Evolutionary conservation across 2,329 filamentous ascomycete species (phyloP).

Genomic region (Talaromyces islandicus): DNA sequence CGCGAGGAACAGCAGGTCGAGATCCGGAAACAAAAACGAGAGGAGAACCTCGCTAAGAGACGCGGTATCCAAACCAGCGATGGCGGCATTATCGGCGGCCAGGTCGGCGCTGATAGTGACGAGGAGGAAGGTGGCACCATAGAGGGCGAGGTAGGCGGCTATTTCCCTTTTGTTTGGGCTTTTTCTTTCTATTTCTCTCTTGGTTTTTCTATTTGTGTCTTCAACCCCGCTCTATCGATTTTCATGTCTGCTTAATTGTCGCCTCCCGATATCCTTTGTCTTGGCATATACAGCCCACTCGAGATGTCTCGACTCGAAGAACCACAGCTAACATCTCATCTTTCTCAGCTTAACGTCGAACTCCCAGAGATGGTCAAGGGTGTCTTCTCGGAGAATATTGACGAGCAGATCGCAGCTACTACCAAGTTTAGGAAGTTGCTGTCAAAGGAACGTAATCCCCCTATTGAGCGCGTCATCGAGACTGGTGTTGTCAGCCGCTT

Average conservation of each 20-base stretch:
- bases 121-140: slow-evolving; percentile 96
- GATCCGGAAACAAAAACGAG: slow-evolving; percentile 96
- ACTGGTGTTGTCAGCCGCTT: slow-evolving; percentile 96
- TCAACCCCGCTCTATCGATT: background rate
- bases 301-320: background rate
- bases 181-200: background rate
- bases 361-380: slow-evolving; percentile 97
- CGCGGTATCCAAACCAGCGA: slow-evolving; percentile 84
- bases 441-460: slow-evolving; percentile 97
- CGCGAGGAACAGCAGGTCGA: slow-evolving; percentile 99
- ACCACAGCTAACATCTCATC: background rate
- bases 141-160: slow-evolving; percentile 78
- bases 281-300: background rate
- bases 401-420: slow-evolving; percentile 92
- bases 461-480: slow-evolving; percentile 98
- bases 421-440: slow-evolving; percentile 98
- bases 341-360: slow-evolving; percentile 80
- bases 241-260: background rate
- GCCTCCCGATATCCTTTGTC: background rate
- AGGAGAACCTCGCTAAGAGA: slow-evolving; percentile 98
- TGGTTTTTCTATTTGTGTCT: background rate
- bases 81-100: slow-evolving; percentile 31
- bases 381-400: slow-evolving; percentile 98
- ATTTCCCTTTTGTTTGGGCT: slow-evolving; percentile 5
- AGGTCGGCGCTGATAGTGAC: slow-evolving; percentile 71